phyloP scores from a whole-genome alignment of 2,329 filamentous ascomycete genomes.

The Fusarium sp. region DNA sequence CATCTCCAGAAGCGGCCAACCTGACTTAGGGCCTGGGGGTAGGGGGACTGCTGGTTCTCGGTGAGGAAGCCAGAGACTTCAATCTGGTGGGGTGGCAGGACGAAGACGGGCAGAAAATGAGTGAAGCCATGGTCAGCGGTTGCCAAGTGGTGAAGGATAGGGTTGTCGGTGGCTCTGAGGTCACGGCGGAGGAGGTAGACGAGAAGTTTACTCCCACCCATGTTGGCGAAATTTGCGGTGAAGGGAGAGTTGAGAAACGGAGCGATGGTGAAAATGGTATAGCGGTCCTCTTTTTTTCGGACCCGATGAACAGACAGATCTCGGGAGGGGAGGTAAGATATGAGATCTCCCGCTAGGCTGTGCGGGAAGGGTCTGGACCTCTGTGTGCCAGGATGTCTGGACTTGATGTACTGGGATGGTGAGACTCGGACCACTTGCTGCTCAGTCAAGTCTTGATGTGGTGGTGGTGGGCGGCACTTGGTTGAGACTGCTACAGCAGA shows the following conservation, averaged over 20 bases:
- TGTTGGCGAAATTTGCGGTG: slow-evolving; percentile 25
- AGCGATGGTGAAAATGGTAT: background rate
- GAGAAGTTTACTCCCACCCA: slow-evolving; percentile 63
- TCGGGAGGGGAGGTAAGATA: background rate
- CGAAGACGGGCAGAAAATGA: slow-evolving; percentile 78
- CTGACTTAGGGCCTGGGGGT: slow-evolving; percentile 74
- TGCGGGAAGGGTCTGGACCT: slow-evolving; percentile 12
- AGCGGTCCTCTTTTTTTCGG: slow-evolving; percentile 1
- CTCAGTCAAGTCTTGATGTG: background rate
- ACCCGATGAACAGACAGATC: slow-evolving; percentile 5
- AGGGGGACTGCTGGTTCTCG: slow-evolving; percentile 68
- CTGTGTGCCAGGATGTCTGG: background rate
- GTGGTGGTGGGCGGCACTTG: slow-evolving; percentile 10
- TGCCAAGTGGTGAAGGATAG: slow-evolving; percentile 71
- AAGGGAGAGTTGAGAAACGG: background rate
- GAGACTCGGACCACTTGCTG: slow-evolving; percentile 4
- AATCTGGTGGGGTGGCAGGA: slow-evolving; percentile 77
- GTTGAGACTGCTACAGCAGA: slow-evolving; percentile 12
- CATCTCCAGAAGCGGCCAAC: slow-evolving; percentile 79
- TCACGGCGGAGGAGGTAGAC: slow-evolving; percentile 81
- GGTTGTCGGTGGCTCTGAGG: slow-evolving; percentile 79
- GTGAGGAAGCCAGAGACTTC: slow-evolving; percentile 81
- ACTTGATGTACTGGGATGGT: slow-evolving; percentile 1
- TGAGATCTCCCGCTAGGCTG: slow-evolving; percentile 18
- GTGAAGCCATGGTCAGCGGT: slow-evolving; percentile 68